Evolutionary conservation across 1,284 basidiomycete genomes (phyloP).

Genomic region (Ceratobasidium sp.): DNA sequence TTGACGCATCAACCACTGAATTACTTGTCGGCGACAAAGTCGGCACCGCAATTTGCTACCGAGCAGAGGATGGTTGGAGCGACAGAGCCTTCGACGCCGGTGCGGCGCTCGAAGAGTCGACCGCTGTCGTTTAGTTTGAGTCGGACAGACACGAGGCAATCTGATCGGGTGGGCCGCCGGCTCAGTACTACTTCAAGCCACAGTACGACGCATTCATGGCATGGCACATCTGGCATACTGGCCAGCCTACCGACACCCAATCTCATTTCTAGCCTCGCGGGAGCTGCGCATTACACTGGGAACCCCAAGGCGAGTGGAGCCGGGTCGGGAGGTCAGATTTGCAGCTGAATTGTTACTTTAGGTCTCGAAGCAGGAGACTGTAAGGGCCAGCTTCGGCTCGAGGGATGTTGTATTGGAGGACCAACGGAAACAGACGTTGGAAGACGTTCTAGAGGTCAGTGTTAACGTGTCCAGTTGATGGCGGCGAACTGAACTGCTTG

Average conservation of each 20-base stretch:
- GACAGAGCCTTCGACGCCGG: background rate
- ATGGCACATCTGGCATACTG: slow-evolving; percentile 29
- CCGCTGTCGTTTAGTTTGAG: slow-evolving; percentile 30
- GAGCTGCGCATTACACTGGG: slow-evolving; percentile 39
- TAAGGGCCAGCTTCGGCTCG: slow-evolving; percentile 28
- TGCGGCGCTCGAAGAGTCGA: background rate
- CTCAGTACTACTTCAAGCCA: slow-evolving; percentile 38
- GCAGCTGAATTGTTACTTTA: background rate
- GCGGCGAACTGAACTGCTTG: slow-evolving; percentile 1
- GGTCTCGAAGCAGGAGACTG: slow-evolving; percentile 35
- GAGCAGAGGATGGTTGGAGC: slow-evolving; percentile 15
- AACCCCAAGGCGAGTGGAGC: slow-evolving; percentile 25
- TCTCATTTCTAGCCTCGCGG: slow-evolving; percentile 23
- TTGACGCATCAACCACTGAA: background rate
- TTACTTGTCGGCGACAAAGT: slow-evolving; percentile 10
- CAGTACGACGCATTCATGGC: slow-evolving; percentile 34
- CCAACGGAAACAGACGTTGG: slow-evolving; percentile 62
- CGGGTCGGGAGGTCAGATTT: too few relatives aligned
- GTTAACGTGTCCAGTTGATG: background rate
- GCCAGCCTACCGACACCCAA: slow-evolving; percentile 33
- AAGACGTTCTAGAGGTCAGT: slow-evolving; percentile 67
- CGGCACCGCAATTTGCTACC: slow-evolving; percentile 13
- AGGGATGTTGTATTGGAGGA: slow-evolving; percentile 50
- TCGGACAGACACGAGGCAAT: slow-evolving; percentile 30
- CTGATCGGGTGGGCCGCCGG: slow-evolving; percentile 41